phyloP scores from a whole-genome alignment of 306 rosid genomes.

The Sesbania bispinosa region DNA sequence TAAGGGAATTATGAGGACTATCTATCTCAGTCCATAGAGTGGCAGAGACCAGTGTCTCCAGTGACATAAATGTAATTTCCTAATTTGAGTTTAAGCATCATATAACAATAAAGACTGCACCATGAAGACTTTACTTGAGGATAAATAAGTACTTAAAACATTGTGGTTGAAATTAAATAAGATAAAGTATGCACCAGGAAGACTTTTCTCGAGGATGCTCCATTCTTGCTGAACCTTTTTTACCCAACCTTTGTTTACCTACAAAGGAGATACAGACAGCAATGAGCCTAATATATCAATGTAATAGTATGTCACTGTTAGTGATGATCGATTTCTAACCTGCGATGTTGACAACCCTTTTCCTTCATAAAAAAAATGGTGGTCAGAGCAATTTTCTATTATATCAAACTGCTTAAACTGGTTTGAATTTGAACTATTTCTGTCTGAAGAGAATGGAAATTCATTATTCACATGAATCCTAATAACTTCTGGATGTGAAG shows the following conservation, averaged over 20 bases:
- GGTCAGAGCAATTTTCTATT: constrained; percentile 64
- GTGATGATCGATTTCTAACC: constrained; percentile 47
- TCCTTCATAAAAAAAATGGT: constrained; percentile 55
- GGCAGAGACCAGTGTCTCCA: not conserved
- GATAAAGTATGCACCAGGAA: constrained; percentile 65
- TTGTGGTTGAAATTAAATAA: constrained; percentile 1
- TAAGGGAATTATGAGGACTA: not conserved
- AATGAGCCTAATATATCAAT: constrained; percentile 22
- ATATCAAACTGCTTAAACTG: constrained; percentile 72
- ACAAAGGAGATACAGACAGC: constrained; percentile 18
- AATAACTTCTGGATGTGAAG: constrained; percentile 33
- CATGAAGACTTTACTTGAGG: constrained; percentile 57
- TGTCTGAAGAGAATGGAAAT: constrained; percentile 32
- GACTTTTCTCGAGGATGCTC: constrained; percentile 79
- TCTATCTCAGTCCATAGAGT: not conserved
- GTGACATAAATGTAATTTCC: not conserved
- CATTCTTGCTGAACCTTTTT: constrained; percentile 95
- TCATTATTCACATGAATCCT: constrained; percentile 31
- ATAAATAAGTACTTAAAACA: constrained; percentile 14
- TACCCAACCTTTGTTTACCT: constrained; percentile 76
- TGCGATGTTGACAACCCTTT: constrained; percentile 50
- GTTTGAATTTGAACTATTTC: constrained; percentile 34
- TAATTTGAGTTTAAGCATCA: not conserved
- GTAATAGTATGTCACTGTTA: not conserved
- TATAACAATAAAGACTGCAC: not conserved